Evolutionary conservation across 2,329 filamentous ascomycete species (phyloP).

Genomic region (Trichoderma arundinaceum): DNA sequence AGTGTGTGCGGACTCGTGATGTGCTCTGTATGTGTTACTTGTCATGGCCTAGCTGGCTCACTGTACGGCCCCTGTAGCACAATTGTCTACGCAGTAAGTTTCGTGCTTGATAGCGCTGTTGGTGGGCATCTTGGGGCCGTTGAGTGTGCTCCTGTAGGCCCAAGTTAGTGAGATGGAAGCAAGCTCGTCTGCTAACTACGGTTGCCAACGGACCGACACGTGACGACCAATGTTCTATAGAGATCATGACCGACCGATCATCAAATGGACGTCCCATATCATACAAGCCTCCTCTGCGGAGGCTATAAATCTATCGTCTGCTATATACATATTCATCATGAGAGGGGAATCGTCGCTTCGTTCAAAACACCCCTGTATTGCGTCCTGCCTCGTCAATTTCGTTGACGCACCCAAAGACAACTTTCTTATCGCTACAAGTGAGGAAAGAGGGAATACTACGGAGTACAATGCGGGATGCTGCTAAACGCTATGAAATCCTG

Average conservation of each 20-base stretch:
- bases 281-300: background rate
- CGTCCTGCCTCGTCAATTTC: background rate
- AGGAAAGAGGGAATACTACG: background rate
- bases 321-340: background rate
- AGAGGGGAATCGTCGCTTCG: slow-evolving; percentile 21
- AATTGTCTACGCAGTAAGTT: background rate
- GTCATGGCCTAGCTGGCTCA: too few species aligned
- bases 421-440: background rate
- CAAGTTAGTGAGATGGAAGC: background rate
- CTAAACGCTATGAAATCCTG: background rate
- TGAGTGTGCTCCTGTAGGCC: too few species aligned
- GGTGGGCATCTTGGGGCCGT: too few species aligned
- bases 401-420: background rate
- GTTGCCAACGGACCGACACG: too few species aligned
- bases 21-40: background rate
- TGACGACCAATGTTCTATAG: background rate
- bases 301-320: background rate
- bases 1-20: background rate
- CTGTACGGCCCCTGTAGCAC: too few species aligned
- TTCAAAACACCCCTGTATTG: slow-evolving; percentile 3
- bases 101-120: background rate
- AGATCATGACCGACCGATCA: background rate
- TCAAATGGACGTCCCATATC: background rate
- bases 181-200: background rate
- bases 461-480: background rate